Evolutionary conservation across 805 yeast species (phyloP).

Genomic region (Metschnikowia kofuensis): DNA sequence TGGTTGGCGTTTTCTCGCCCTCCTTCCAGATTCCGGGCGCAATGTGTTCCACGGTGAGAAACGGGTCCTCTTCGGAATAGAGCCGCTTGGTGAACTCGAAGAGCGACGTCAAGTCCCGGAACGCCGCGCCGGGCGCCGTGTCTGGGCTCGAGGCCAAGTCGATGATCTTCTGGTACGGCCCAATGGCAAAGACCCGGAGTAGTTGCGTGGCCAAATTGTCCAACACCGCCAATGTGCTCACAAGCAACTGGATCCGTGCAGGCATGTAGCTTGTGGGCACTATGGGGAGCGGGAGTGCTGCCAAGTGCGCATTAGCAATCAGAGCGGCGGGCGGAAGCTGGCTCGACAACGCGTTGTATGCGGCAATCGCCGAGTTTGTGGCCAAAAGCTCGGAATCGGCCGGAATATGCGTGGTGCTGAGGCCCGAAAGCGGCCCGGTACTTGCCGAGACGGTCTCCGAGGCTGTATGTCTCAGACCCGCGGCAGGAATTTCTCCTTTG

Average conservation of each 20-base stretch:
- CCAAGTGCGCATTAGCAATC: conserved; percentile 47
- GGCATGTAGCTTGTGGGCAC: conserved; percentile 56
- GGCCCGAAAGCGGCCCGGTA: neutral
- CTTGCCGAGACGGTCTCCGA: neutral
- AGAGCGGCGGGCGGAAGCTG: conserved; percentile 36
- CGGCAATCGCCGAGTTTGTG: conserved; percentile 39
- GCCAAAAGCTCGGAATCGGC: conserved; percentile 42
- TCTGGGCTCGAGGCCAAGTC: conserved; percentile 65
- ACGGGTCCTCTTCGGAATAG: conserved; percentile 69
- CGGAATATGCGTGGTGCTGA: conserved; percentile 23
- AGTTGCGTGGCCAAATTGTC: conserved; percentile 83
- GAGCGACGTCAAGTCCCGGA: conserved; percentile 64
- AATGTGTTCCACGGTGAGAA: conserved; percentile 64
- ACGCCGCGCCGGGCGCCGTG: conserved; percentile 64
- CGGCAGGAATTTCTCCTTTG: too few relatives aligned
- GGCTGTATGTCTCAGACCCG: neutral
- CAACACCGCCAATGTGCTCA: conserved; percentile 69
- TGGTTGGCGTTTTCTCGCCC: conserved; percentile 55
- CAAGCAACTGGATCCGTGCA: conserved; percentile 59
- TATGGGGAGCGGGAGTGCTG: conserved; percentile 58
- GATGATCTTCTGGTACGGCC: conserved; percentile 73
- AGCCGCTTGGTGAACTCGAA: conserved; percentile 75
- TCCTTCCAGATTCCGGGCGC: conserved; percentile 71
- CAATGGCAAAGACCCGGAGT: conserved; percentile 64
- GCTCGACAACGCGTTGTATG: conserved; percentile 40